Evolutionary conservation across 768 basidiomycete genomes (phyloP).

Genomic region (Tubosaeta brunneosetosa): DNA sequence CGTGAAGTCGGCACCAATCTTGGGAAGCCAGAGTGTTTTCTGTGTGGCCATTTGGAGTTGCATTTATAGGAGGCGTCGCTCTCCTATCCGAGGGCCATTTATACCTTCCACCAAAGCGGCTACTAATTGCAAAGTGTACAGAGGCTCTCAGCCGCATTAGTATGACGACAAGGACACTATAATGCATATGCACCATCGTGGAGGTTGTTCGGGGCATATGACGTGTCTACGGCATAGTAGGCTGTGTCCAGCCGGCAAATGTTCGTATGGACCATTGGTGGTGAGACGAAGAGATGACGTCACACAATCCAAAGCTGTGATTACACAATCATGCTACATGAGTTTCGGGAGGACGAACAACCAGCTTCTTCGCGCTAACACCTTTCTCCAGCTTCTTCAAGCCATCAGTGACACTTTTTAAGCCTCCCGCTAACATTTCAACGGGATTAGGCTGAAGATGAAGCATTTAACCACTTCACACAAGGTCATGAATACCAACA

Average conservation of each 20-base stretch:
- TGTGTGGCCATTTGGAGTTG: slow-evolving; percentile 6
- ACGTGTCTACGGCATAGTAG: too few relatives aligned
- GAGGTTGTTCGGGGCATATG: too few relatives aligned
- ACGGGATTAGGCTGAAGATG: slow-evolving; percentile 31
- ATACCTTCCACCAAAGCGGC: too few relatives aligned
- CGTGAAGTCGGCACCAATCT: slow-evolving; percentile 7
- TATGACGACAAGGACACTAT: too few relatives aligned
- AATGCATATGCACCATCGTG: too few relatives aligned
- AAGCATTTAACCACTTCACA: background rate
- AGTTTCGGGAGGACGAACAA: slow-evolving; percentile 25
- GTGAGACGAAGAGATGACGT: background rate
- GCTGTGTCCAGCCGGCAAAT: too few relatives aligned
- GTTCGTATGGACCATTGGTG: too few relatives aligned
- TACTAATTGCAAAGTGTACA: too few relatives aligned
- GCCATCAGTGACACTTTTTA: slow-evolving; percentile 30
- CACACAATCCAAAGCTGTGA: too few relatives aligned
- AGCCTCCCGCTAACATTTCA: slow-evolving; percentile 36
- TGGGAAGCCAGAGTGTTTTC: slow-evolving; percentile 16
- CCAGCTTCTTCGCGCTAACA: slow-evolving; percentile 38
- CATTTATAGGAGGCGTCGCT: too few relatives aligned
- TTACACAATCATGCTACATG: background rate
- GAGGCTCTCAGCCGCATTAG: too few relatives aligned
- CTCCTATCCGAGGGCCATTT: too few relatives aligned
- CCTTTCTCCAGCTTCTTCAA: slow-evolving; percentile 28
- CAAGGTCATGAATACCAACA: background rate